These are phyloP conservation scores for Leccinum barrowsii DNA, from an alignment of 768 basidiomycete species.

Conservation along the genomic window DNA sequence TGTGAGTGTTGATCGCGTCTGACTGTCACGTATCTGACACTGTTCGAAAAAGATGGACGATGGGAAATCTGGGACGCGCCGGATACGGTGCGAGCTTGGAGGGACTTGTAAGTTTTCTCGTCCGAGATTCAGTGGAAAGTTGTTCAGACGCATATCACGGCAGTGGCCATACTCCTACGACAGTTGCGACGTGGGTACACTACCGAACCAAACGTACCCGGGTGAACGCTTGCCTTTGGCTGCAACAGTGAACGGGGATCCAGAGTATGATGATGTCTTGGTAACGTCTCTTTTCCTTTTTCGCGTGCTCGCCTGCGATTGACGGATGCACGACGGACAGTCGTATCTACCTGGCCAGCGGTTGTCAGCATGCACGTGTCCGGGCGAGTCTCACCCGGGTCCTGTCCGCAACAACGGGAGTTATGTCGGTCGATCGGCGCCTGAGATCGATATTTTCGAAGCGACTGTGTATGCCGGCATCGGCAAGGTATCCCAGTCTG, in stretches of 20 bases:
- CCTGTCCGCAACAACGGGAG: constrained; percentile 46
- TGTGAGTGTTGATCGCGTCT: constrained; percentile 25
- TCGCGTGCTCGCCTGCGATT: background rate
- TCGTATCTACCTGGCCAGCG: constrained; percentile 57
- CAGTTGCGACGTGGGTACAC: constrained; percentile 73
- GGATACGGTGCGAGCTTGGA: constrained; percentile 57
- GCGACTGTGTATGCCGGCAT: constrained; percentile 35
- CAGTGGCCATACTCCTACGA: constrained; percentile 56
- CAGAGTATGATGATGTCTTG: constrained; percentile 24
- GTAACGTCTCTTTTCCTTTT: constrained; percentile 12
- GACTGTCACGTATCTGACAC: constrained; percentile 6
- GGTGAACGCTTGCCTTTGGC: constrained; percentile 42
- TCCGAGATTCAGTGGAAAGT: background rate
- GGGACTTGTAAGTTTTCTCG: constrained; percentile 50
- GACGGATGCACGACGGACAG: constrained; percentile 2
- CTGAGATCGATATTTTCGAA: constrained; percentile 61
- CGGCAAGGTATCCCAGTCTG: constrained; percentile 52
- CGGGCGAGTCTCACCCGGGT: constrained; percentile 55
- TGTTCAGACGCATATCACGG: constrained; percentile 2
- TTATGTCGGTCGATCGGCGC: constrained; percentile 52
- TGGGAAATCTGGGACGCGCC: constrained; percentile 51
- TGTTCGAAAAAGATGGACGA: constrained; percentile 40
- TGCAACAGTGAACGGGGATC: constrained; percentile 39
- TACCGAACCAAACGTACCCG: constrained; percentile 66
- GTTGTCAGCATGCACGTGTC: constrained; percentile 56